Conservation (phyloP, 495 filamentous ascomycete genomes). For the Podospora conica region DNA sequence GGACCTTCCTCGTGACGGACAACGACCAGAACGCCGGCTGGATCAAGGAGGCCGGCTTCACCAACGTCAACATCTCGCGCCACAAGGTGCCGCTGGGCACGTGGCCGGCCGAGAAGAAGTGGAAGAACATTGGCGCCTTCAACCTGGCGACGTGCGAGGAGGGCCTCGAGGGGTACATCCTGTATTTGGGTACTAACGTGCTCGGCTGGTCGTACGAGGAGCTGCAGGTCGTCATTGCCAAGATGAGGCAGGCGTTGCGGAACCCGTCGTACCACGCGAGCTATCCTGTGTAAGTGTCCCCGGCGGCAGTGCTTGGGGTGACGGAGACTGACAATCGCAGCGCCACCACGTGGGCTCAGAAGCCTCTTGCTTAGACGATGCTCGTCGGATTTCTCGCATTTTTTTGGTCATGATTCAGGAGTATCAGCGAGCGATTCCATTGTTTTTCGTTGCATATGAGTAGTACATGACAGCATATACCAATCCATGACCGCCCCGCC, state of each 20-base stretch:
- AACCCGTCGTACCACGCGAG: constrained; percentile 37
- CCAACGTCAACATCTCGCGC: constrained; percentile 38
- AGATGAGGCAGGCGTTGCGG: constrained; percentile 33
- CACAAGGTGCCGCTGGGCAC: constrained; percentile 45
- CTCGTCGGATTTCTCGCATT: no score
- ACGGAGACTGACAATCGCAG: neutral
- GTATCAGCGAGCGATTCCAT: no score
- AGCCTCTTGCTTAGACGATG: neutral
- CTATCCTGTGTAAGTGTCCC: constrained; percentile 33
- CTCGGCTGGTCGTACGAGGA: constrained; percentile 39
- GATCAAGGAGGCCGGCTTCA: constrained; percentile 51
- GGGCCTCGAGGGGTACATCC: constrained; percentile 42
- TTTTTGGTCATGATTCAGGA: no score
- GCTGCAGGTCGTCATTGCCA: constrained; percentile 34
- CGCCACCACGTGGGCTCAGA: neutral
- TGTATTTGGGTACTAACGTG: constrained; percentile 36
- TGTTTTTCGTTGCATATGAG: no score
- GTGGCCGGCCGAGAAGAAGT: constrained; percentile 44
- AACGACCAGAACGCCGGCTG: constrained; percentile 29
- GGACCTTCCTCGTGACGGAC: constrained; percentile 30
- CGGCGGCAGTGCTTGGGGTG: neutral
- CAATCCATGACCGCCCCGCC: no score
- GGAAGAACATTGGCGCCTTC: constrained; percentile 35
- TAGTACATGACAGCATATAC: no score
- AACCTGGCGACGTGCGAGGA: constrained; percentile 28